Base-by-base conservation (phyloP, 805 yeast species). In the Ogataea wickerhamii region DNA sequence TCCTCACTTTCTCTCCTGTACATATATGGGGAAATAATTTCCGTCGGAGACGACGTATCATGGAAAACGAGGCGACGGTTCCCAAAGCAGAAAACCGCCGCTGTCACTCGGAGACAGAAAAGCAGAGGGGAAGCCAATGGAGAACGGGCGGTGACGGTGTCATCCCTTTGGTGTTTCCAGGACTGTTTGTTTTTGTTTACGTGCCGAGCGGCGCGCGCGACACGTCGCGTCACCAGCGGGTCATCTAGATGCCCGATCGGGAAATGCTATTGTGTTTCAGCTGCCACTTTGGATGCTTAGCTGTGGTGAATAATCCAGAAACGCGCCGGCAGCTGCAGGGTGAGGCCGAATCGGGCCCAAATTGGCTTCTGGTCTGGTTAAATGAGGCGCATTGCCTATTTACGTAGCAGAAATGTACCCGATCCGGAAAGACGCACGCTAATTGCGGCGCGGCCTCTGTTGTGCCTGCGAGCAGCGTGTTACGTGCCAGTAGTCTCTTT, bases 391-490 rank as follows among this genome's bases (percentile, higher is more conserved):
- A 22, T 22, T 22, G 25, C 11, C 25, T 12, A 22, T 22, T 12
- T 22, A 22, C 12, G 25, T 26, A 13, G 7, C 8, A 20, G n/a
- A n/a, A n/a, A n/a, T n/a, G n/a, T n/a, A n/a, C n/a, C n/a, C n/a
- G n/a, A n/a, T n/a, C n/a, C n/a, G n/a, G n/a, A n/a, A n/a, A n/a
- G n/a, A n/a, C n/a, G n/a, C n/a, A n/a, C n/a, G n/a, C n/a, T n/a
- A n/a, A n/a, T n/a, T n/a, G n/a, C n/a, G n/a, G n/a, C n/a, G n/a
- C n/a, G n/a, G n/a, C n/a, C n/a, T 22, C 8, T 22, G 12, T 22
- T 11, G 29, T 26, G 29, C 29, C 29, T 26, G 29, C 29, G 17
- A 14, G 17, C 29, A 26, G 14, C 29, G 29, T 26, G 29, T 26
- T 26, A 26, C 29, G 29, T 26, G 33, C 33, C 21, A 7, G 10